A percentile compares a stretch with the other conserved stretches of the same genome.
phyloP scores from a whole-genome alignment of 2,329 filamentous ascomycete genomes.

The Trichophyton schoenleinii region DNA sequence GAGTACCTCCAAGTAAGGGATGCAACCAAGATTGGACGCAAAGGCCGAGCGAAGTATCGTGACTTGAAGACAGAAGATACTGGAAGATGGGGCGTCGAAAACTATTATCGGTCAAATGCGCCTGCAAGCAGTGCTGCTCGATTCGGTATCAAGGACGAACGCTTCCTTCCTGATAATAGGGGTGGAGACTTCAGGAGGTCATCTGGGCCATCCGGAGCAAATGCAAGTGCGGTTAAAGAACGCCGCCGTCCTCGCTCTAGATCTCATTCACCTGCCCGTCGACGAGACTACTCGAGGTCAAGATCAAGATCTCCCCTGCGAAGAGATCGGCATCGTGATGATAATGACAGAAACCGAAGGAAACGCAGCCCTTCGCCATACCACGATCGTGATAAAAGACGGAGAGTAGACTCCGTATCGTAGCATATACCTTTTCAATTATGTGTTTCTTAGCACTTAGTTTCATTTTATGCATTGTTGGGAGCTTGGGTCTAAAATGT shows the following conservation, averaged over 20 bases:
- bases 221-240: conserved; percentile 32
- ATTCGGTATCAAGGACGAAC: conserved; percentile 32
- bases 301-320: conserved; percentile 16
- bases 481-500: neutral
- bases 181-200: conserved; percentile 18
- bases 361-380: conserved; percentile 34
- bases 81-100: conserved; percentile 55
- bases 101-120: conserved; percentile 29
- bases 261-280: conserved; percentile 13
- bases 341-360: conserved; percentile 20
- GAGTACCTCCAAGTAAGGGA: conserved; percentile 88
- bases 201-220: conserved; percentile 33
- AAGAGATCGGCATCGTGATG: conserved; percentile 34
- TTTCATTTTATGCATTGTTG: neutral
- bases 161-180: conserved; percentile 35
- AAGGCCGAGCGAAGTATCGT: conserved; percentile 79
- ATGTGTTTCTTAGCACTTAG: neutral
- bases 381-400: conserved; percentile 31
- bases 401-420: conserved; percentile 20
- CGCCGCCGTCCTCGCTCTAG: conserved; percentile 26
- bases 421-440: neutral
- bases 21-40: conserved; percentile 85
- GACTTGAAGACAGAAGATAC: conserved; percentile 87
- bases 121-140: conserved; percentile 21
- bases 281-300: conserved; percentile 29